These are phyloP conservation scores for Bidens hawaiensis DNA, from an alignment of 140 eudicot species.

Conservation along the genomic window DNA sequence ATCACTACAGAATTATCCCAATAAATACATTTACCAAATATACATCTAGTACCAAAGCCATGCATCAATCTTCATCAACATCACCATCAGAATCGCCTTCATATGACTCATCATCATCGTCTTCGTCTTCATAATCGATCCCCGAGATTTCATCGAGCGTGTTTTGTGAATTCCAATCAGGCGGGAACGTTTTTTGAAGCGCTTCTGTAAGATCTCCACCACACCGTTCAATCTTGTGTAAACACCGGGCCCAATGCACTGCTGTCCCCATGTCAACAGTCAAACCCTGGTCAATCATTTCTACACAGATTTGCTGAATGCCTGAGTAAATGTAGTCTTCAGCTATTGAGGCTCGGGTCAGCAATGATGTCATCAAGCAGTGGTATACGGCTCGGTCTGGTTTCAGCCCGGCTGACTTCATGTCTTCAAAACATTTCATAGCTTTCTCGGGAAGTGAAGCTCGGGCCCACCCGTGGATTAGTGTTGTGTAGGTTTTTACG, in stretches of 20 bases:
- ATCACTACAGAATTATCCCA: neutral
- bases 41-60: conserved; percentile 11
- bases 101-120: conserved; percentile 12
- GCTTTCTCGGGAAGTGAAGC: conserved; percentile 97
- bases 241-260: conserved; percentile 83
- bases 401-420: conserved; percentile 71
- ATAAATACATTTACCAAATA: conserved; percentile 20
- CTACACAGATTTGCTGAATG: conserved; percentile 53
- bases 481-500: conserved; percentile 74
- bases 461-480: conserved; percentile 91
- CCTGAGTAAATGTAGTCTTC: conserved; percentile 73
- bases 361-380: conserved; percentile 79
- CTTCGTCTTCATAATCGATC: conserved; percentile 14
- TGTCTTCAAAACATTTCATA: conserved; percentile 67
- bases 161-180: conserved; percentile 79
- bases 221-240: conserved; percentile 69
- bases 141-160: conserved; percentile 37
- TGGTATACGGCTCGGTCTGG: conserved; percentile 94
- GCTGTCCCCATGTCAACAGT: conserved; percentile 97
- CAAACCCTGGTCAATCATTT: conserved; percentile 64
- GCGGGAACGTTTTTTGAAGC: conserved; percentile 93
- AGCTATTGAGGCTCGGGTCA: conserved; percentile 82
- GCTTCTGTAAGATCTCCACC: conserved; percentile 91
- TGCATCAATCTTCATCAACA: conserved; percentile 20
- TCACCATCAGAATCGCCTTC: conserved; percentile 19